Evolutionary conservation across 2,329 filamentous ascomycete species (phyloP), one percentile per base, ranked within the genome.

Genomic region (Arthrobotrys sinensis): DNA sequence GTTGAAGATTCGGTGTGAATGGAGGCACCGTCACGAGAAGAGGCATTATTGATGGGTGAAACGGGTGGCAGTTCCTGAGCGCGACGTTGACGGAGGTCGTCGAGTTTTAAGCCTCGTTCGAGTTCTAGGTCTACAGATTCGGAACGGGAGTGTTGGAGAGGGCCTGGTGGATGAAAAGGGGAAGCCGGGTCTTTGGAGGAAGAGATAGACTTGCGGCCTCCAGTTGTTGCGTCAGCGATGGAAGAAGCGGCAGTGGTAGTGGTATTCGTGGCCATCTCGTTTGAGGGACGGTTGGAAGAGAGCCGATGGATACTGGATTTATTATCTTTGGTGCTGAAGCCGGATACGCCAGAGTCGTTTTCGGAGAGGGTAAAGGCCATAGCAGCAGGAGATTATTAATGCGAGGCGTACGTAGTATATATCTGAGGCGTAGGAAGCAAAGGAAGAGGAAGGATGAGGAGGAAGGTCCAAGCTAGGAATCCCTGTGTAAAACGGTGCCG

Each of bases 41-140:
- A 34, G 52, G 53, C 28, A 50, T 21, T 36, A 16, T 43, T 10
- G 32, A 45, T 38, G 55, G 70, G 55, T 28, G 66, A 46, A 12
- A 68, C 28, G 46, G 57, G 57, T 36, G 38, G 78, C 66, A 77
- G 40, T 62, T 76, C 57, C 62, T 71, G 70, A 24, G 70, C 67
- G 73, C 78, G 70, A 68, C 75, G 62, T 64, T 64, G 63, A 16
- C 75, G 80, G 46, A 80, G 76, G 45, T 80, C 80, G 45, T 80
- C 79, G 43, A 81, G 76, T 43, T 78, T 80, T 55, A 81, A 67
- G 14, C 79, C 80, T 6, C 69, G 57, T 50, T 81, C 80, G 24
- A 80, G 68, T 55, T 70, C 66, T 7, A 81, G 48, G 3, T 80
- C 80, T 46, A 79, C 71, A 34, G 76, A 79, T 50, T 79, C 69